A percentile compares a stretch with the other conserved stretches of the same genome.
Evolutionary conservation across 805 yeast genomes (phyloP).

Genomic region (Myxozyma geophila): DNA sequence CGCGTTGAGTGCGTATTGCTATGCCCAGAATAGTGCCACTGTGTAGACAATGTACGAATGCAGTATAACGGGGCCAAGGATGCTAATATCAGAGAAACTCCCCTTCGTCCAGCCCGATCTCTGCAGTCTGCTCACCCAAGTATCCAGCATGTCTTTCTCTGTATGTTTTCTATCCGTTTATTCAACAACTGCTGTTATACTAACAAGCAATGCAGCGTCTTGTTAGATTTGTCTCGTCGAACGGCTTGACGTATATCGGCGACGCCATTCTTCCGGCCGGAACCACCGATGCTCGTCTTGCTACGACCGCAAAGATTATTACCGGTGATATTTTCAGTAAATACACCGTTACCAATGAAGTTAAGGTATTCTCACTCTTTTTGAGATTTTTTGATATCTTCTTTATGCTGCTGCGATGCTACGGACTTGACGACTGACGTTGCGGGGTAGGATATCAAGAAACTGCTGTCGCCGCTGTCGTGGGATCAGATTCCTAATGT

Average conservation of each 20-base stretch:
- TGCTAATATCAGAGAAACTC: no score
- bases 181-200: background rate
- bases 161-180: slow-evolving; percentile 5
- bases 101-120: no score
- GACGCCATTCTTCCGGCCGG: slow-evolving; percentile 52
- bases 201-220: slow-evolving; percentile 46
- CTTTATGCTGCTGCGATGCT: background rate
- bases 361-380: slow-evolving; percentile 21
- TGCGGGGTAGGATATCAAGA: slow-evolving; percentile 40
- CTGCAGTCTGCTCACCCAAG: background rate
- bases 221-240: slow-evolving; percentile 53
- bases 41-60: no score
- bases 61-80: no score
- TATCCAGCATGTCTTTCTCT: slow-evolving; percentile 24
- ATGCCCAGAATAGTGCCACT: no score
- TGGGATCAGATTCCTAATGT: slow-evolving; percentile 48
- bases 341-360: slow-evolving; percentile 48
- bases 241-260: slow-evolving; percentile 52
- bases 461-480: slow-evolving; percentile 51
- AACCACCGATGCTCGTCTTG: slow-evolving; percentile 47
- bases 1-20: no score
- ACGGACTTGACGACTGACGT: background rate
- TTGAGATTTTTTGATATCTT: no score
- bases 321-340: slow-evolving; percentile 54
- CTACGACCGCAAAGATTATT: slow-evolving; percentile 51